A percentile compares a stretch with the other conserved stretches of the same genome.
Evolutionary conservation across 1,284 basidiomycete genomes (phyloP).

Genomic region (Laetiporus sulphureus): DNA sequence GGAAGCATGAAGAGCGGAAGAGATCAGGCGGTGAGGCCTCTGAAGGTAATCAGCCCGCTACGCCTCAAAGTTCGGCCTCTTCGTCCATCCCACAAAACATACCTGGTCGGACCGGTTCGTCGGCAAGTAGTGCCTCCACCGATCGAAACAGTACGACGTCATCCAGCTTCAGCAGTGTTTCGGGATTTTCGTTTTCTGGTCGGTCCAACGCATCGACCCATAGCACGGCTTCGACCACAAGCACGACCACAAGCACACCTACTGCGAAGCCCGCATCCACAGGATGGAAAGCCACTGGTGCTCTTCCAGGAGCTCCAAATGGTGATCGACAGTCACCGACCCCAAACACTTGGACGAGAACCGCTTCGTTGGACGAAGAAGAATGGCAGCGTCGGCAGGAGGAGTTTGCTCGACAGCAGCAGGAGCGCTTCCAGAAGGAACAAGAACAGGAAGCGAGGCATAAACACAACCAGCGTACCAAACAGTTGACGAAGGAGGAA

Average conservation of each 20-base stretch:
- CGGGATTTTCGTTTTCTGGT: constrained; percentile 15
- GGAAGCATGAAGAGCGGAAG: constrained; percentile 16
- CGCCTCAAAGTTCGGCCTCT: constrained; percentile 14
- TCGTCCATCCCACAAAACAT: constrained; percentile 15
- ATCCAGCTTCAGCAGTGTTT: constrained; percentile 17
- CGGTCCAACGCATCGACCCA: constrained; percentile 19
- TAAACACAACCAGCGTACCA: constrained; percentile 35
- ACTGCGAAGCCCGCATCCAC: constrained; percentile 15
- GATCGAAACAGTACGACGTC: constrained; percentile 27
- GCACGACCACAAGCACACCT: constrained; percentile 12
- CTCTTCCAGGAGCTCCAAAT: no score
- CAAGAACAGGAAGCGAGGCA: constrained; percentile 39
- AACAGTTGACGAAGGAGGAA: constrained; percentile 46
- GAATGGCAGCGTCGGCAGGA: constrained; percentile 51
- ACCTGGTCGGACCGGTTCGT: constrained; percentile 17
- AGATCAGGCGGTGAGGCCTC: no score
- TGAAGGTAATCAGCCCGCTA: no score
- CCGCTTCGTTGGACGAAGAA: constrained; percentile 32
- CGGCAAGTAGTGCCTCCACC: constrained; percentile 15
- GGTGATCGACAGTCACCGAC: no score
- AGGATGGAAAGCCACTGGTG: no score
- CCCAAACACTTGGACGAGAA: no score
- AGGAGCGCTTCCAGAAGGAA: constrained; percentile 53
- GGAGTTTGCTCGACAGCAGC: constrained; percentile 48
- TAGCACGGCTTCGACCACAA: constrained; percentile 19